Evolutionary conservation across 495 filamentous ascomycete genomes (phyloP).

Genomic region (Xylaria intraflava): DNA sequence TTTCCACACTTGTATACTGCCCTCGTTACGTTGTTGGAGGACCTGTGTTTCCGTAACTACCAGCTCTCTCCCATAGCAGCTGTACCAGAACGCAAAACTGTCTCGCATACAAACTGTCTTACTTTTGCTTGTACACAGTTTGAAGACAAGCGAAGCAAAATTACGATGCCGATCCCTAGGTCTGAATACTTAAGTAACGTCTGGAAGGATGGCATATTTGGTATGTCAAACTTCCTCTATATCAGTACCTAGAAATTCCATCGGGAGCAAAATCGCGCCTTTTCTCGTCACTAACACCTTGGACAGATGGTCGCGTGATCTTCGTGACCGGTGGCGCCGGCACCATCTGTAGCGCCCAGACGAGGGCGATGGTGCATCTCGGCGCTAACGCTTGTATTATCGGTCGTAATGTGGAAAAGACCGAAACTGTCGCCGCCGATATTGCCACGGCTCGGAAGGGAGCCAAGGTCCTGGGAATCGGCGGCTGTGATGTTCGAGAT

Average conservation of each 20-base stretch:
- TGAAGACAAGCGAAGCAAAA: not conserved
- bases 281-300: slow-evolving; percentile 5
- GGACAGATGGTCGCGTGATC: slow-evolving; percentile 74
- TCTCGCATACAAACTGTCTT: not conserved
- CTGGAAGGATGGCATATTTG: slow-evolving; percentile 82
- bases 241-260: not conserved
- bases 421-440: slow-evolving; percentile 67
- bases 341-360: slow-evolving; percentile 89
- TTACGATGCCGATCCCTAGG: slow-evolving; percentile 58
- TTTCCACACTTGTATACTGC: no score
- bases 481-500: slow-evolving; percentile 72
- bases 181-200: slow-evolving; percentile 69
- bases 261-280: no score
- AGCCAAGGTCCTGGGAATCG: slow-evolving; percentile 78
- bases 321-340: slow-evolving; percentile 95
- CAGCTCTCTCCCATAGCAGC: no score
- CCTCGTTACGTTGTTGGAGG: no score
- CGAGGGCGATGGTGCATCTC: slow-evolving; percentile 81
- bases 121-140: not conserved
- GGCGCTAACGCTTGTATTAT: slow-evolving; percentile 92
- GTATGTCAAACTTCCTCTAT: slow-evolving; percentile 34
- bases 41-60: no score
- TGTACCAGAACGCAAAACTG: not conserved
- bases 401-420: slow-evolving; percentile 86
- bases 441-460: slow-evolving; percentile 72